phyloP scores from a whole-genome alignment of 2,329 filamentous ascomycete genomes.

The Cryphonectria nitschkei region DNA sequence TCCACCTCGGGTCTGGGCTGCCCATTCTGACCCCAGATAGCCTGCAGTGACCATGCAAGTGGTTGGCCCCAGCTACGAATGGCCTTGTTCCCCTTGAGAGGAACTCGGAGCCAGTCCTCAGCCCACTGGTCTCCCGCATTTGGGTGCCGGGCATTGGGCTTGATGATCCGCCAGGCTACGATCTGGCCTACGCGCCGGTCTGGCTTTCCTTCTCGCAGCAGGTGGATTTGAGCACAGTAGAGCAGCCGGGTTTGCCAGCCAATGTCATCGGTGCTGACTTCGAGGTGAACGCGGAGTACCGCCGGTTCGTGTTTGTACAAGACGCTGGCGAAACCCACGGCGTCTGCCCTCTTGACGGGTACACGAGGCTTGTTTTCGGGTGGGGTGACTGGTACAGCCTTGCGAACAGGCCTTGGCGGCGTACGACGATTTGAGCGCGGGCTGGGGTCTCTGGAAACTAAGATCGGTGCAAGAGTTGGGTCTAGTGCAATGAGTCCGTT shows the following conservation, averaged over 20 bases:
- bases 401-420: not conserved
- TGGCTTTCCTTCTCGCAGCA: not conserved
- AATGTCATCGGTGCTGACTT: not conserved
- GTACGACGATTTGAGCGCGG: not conserved
- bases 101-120: not conserved
- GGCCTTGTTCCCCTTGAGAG: not conserved
- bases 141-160: not conserved
- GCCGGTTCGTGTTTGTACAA: not conserved
- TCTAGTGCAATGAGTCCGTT: not conserved
- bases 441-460: not conserved
- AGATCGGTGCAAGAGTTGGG: not conserved
- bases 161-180: not conserved
- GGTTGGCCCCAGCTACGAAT: not conserved
- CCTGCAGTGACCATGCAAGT: not conserved
- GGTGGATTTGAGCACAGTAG: not conserved
- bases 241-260: not conserved
- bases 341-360: not conserved
- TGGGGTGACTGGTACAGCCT: not conserved
- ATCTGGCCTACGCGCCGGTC: not conserved
- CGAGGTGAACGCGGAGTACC: not conserved
- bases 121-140: not conserved
- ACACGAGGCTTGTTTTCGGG: not conserved
- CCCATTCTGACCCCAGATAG: not conserved
- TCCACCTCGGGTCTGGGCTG: not conserved
- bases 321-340: not conserved